These are phyloP conservation scores for Exophiala oligosperma DNA, from an alignment of 2,329 filamentous ascomycete genomes.

Conservation along the genomic window DNA sequence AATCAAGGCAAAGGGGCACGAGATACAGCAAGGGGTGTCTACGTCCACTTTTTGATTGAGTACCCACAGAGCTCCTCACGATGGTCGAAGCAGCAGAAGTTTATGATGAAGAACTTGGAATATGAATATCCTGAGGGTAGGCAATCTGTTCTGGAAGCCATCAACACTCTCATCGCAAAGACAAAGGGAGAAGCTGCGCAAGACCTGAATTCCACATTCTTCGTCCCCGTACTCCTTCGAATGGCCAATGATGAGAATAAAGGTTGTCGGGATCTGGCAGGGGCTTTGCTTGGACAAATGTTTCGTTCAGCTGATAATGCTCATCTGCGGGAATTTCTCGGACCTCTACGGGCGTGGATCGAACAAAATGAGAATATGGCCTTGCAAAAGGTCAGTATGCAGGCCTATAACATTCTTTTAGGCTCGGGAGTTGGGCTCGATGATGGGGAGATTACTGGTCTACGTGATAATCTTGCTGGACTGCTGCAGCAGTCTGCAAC, in stretches of 20 bases:
- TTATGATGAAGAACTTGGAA: constrained; percentile 85
- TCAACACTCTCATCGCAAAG: constrained; percentile 84
- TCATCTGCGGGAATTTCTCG: constrained; percentile 68
- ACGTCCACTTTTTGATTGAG: constrained; percentile 90
- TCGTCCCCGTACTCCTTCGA: constrained; percentile 81
- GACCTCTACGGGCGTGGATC: constrained; percentile 72
- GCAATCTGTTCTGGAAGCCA: constrained; percentile 87
- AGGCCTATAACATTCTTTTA: constrained; percentile 81
- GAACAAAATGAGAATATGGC: constrained; percentile 70
- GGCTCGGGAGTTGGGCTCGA: constrained; percentile 66
- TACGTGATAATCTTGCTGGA: constrained; percentile 14
- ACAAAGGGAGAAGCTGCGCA: constrained; percentile 79
- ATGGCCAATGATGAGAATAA: constrained; percentile 85
- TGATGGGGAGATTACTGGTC: constrained; percentile 41
- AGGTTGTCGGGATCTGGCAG: constrained; percentile 80
- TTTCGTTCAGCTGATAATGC: constrained; percentile 77
- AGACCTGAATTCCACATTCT: constrained; percentile 77
- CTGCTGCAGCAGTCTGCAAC: constrained; percentile 14
- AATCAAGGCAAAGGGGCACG: constrained; percentile 88
- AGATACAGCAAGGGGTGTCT: constrained; percentile 83
- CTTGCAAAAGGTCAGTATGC: constrained; percentile 71
- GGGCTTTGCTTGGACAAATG: constrained; percentile 74
- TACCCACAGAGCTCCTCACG: constrained; percentile 90
- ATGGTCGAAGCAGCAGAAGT: constrained; percentile 85
- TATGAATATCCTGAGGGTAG: constrained; percentile 88